Evolutionary conservation across 2,329 filamentous ascomycete genomes (phyloP), one percentile per base, ranked within the genome.

Genomic region (Taxawa tesnikishii): DNA sequence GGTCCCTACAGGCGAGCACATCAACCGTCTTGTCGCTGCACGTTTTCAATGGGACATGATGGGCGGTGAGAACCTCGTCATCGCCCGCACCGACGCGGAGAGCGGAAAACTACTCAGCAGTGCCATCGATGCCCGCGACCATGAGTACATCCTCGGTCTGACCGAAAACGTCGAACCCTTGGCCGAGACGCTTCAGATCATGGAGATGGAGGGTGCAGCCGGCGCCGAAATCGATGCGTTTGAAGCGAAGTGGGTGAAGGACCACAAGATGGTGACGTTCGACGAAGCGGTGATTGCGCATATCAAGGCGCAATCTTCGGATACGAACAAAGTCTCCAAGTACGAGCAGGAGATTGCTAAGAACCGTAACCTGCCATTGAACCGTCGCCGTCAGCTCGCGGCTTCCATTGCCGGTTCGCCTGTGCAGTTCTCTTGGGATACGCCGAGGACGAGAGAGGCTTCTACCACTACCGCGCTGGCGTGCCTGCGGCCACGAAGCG

Each of bases 41-140:
- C 78, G 90, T 38, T 94, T 94, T 63, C 90, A 98, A 53, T 98
- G 88, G 88, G 90, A 98, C 50, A 69, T 94, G 46, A 96, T 98
- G 88, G 90, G 88, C 28, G 78, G 75, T 32, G 90, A 98, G 62
- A 96, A 93, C 55, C 69, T 96, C 4, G 75, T 96, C 26, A 90
- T 98, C 51, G 90, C 90, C 3, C 78, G 90, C 36, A 96, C 90
- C 2, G 90, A 98, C 56, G 92, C 85, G 1, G 90, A 96, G 59
- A 93, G 83, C 40, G 90, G 88, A 28, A 87, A 79, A 54, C 70
- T 98, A 14, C 68, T 98, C 34, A 92, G 81, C 37, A 93, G 81
- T 38, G 83, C 85, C 10, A 81, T 98, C 40, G 90, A 98, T 51
- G 79, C 85, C 5, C 80, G 90, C 37, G 90, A 98, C 51, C 90